Evolutionary conservation across 495 filamentous ascomycete genomes (phyloP), one percentile per base, ranked within the genome.

Genomic region (Rusavskia elegans): DNA sequence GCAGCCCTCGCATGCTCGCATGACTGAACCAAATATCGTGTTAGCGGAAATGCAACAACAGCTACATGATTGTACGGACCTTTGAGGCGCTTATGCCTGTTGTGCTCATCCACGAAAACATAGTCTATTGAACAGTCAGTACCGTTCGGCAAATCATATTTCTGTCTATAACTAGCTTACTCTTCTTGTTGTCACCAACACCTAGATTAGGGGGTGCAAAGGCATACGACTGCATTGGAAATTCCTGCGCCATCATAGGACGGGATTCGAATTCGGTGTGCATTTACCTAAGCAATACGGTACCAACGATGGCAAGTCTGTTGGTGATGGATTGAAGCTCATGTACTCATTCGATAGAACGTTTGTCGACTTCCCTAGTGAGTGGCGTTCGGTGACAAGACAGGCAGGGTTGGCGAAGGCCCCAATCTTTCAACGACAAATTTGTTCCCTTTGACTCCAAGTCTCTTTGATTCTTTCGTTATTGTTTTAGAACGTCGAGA

Each of bases 61-160:
- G 16, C 19, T 40, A 29, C 5, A 19, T 5, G 36, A 19, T 41
- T 20, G 54, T 3, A 13, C 69, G 54, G 79, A 95, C 89, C 89
- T 73, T 99, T 99, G 51, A 97, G 70, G 56, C 92, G 77, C 70
- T 96, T 96, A 69, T 99, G 92, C 42, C 92, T 81, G 67, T 97
- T 99, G 64, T 99, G 90, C 67, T 99, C 92, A 66, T 99, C 93
- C 49, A 99, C 92, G 61, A 99, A 99, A 45, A 99, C 92, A 84
- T 95, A 98, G 62, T 95, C 89, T 96, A 57, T 23, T 5, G 17
- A 29, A 48, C 25, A 3, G 17, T 16, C 42, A 56, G 39, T 64
- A 40, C 25, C 3, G 19, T 39, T 49, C 8, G 25, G 20, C 21
- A 13, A 27, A 16, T 2, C 2, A 35, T 10, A 35, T 2, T 35